A percentile compares a stretch with the other conserved stretches of the same genome.
These are phyloP conservation scores for Paracamarosporium sp. DNA, from an alignment of 2,329 filamentous ascomycete genomes.

Conservation along the genomic window DNA sequence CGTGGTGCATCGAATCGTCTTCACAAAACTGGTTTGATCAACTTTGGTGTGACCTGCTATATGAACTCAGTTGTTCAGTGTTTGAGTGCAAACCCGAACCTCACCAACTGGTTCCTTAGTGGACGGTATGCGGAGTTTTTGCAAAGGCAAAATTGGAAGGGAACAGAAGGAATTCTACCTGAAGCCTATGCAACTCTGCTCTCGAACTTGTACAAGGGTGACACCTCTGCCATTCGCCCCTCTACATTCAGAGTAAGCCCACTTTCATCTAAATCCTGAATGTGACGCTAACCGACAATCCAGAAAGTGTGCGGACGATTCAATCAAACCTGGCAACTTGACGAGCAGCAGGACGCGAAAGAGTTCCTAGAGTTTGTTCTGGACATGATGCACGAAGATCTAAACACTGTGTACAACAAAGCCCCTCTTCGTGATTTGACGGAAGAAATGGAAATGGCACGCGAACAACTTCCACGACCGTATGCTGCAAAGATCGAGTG, in stretches of 20 bases:
- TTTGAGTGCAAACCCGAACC: slow-evolving; percentile 72
- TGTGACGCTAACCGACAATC: slow-evolving; percentile 22
- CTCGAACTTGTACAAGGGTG: slow-evolving; percentile 68
- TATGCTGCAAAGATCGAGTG: slow-evolving; percentile 77
- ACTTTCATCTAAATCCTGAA: not conserved
- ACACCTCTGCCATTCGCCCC: slow-evolving; percentile 55
- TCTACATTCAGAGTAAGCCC: slow-evolving; percentile 52
- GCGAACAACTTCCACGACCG: slow-evolving; percentile 67
- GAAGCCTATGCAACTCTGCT: slow-evolving; percentile 68
- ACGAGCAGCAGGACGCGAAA: slow-evolving; percentile 85
- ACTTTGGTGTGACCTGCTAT: slow-evolving; percentile 86
- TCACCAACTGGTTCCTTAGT: slow-evolving; percentile 70
- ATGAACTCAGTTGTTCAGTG: slow-evolving; percentile 91
- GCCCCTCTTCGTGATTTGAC: slow-evolving; percentile 65
- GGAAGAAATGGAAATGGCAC: slow-evolving; percentile 64
- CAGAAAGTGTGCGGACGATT: slow-evolving; percentile 69
- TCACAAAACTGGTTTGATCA: slow-evolving; percentile 76
- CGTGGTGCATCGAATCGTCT: slow-evolving; percentile 55
- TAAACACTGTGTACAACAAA: slow-evolving; percentile 72
- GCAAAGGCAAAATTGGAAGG: slow-evolving; percentile 68
- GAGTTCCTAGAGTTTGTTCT: slow-evolving; percentile 88
- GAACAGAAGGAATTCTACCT: slow-evolving; percentile 67
- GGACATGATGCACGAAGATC: slow-evolving; percentile 83
- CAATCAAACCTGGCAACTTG: slow-evolving; percentile 73
- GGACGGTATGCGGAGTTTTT: slow-evolving; percentile 67